These are phyloP conservation scores for Staphylotrichum longicolle DNA, from an alignment of 495 filamentous ascomycete genomes.

Conservation along the genomic window DNA sequence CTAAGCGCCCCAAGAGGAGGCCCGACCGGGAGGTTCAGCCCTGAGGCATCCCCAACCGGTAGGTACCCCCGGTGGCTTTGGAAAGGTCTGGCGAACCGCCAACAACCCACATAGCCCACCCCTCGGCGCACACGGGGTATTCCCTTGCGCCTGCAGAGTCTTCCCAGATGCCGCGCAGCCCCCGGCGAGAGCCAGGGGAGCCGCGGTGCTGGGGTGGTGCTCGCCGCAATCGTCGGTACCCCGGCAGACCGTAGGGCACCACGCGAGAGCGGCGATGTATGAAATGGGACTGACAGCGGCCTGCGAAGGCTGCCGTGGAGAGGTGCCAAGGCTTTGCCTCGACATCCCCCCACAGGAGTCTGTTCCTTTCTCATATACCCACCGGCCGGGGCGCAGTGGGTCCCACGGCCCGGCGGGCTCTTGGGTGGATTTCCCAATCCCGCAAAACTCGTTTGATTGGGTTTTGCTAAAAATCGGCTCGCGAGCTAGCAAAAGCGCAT, in stretches of 20 bases:
- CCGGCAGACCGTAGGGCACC: slow-evolving; percentile 19
- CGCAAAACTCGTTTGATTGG: slow-evolving; percentile 19
- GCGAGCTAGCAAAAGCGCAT: slow-evolving; percentile 1
- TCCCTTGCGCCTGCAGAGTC: slow-evolving; percentile 4
- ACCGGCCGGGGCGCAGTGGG: slow-evolving; percentile 16
- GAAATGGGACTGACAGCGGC: slow-evolving; percentile 14
- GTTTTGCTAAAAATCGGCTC: slow-evolving; percentile 22
- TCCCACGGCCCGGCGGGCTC: slow-evolving; percentile 13
- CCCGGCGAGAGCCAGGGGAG: slow-evolving; percentile 1
- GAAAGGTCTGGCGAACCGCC: slow-evolving; percentile 45
- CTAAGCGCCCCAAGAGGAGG: slow-evolving; percentile 24
- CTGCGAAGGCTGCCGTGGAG: slow-evolving; percentile 16
- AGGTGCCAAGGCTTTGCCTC: slow-evolving; percentile 3
- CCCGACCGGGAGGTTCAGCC: slow-evolving; percentile 13
- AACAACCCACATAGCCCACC: slow-evolving; percentile 54
- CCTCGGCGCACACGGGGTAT: slow-evolving; percentile 13
- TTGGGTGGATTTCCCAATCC: slow-evolving; percentile 4
- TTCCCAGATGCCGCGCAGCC: neutral
- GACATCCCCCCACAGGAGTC: slow-evolving; percentile 12
- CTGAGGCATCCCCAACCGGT: slow-evolving; percentile 36
- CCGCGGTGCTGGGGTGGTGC: slow-evolving; percentile 15
- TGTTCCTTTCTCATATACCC: slow-evolving; percentile 17
- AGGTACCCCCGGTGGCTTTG: slow-evolving; percentile 45
- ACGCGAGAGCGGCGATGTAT: slow-evolving; percentile 18
- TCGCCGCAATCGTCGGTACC: slow-evolving; percentile 16